phyloP scores from a whole-genome alignment of 192 early-diverging fungal genomes.

The Mortierella claussenii region DNA sequence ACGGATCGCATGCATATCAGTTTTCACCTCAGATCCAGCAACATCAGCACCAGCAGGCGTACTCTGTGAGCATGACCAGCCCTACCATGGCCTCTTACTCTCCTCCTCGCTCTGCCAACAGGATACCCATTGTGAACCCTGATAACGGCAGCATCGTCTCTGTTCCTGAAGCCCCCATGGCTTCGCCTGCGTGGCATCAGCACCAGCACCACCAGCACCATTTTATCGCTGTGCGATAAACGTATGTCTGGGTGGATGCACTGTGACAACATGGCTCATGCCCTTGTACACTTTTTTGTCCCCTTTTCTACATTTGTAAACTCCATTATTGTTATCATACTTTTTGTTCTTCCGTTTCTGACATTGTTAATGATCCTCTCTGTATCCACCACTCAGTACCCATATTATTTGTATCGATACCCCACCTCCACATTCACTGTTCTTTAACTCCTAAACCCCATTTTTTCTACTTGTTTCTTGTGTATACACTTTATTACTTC shows the following conservation, averaged over 20 bases:
- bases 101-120: constrained; percentile 38
- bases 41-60: constrained; percentile 31
- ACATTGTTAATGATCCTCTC: not conserved
- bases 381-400: not conserved
- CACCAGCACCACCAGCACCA: too few species aligned
- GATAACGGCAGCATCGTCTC: constrained; percentile 45
- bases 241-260: too few species aligned
- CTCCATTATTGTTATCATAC: too few species aligned
- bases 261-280: not conserved
- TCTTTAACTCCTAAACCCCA: not conserved
- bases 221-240: constrained; percentile 58
- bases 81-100: constrained; percentile 43
- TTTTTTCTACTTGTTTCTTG: constrained; percentile 2
- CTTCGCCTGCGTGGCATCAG: constrained; percentile 40
- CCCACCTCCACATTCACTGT: not conserved
- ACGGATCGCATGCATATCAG: constrained; percentile 31
- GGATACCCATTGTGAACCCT: constrained; percentile 51
- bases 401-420: not conserved
- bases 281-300: not conserved
- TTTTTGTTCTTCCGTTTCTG: too few species aligned
- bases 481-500: not conserved
- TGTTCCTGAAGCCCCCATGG: constrained; percentile 22
- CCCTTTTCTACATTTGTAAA: not conserved
- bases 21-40: constrained; percentile 19
- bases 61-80: constrained; percentile 40